Percentiles rank a stretch among this genome's conserved stretches.
Conservation (phyloP, 495 filamentous ascomycete species). For the Annulohypoxylon bovei region DNA sequence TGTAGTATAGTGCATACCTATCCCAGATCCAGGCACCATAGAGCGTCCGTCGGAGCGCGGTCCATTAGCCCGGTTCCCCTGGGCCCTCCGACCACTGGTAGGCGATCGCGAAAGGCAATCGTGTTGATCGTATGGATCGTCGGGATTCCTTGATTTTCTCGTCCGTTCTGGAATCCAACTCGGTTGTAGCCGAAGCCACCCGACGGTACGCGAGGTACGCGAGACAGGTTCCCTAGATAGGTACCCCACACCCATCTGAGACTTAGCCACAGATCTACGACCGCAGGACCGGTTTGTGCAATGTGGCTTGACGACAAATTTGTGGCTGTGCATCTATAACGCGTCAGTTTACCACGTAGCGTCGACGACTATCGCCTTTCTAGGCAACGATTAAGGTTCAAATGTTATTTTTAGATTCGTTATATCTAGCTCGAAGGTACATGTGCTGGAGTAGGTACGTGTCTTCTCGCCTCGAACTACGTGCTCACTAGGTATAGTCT, state of each 20-base stretch:
- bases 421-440: neutral
- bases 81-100: too few species aligned
- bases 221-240: neutral
- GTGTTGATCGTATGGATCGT: neutral
- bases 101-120: neutral
- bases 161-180: slow-evolving; percentile 16
- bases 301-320: slow-evolving; percentile 7
- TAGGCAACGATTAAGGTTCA: neutral
- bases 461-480: neutral
- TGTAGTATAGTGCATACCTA: too few species aligned
- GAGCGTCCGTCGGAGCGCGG: neutral
- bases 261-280: slow-evolving; percentile 3
- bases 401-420: neutral
- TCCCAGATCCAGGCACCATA: too few species aligned
- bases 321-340: slow-evolving; percentile 7
- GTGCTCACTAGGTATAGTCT: neutral
- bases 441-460: neutral
- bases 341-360: neutral
- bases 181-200: slow-evolving; percentile 28
- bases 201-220: slow-evolving; percentile 2
- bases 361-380: neutral
- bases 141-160: slow-evolving; percentile 9
- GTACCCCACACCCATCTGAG: neutral
- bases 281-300: neutral
- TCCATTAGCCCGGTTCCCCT: slow-evolving; percentile 7